These are phyloP conservation scores for Groenewaldozyma salmanticensis DNA, from an alignment of 805 yeast species.

Conservation along the genomic window DNA sequence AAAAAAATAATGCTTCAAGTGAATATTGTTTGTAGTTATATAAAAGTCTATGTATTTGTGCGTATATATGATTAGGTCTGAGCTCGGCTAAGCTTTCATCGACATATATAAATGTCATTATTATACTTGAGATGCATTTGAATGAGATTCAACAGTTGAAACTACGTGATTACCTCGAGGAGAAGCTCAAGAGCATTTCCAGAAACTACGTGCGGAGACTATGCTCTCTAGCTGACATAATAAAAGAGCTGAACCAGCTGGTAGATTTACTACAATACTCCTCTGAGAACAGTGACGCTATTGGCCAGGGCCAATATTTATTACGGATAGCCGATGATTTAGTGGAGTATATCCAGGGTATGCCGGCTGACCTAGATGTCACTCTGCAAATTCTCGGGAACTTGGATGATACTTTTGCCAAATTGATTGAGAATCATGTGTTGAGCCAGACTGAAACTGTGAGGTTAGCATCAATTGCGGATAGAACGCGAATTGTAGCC, in stretches of 20 bases:
- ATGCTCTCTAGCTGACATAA: slow-evolving; percentile 2
- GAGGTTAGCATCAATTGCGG: slow-evolving; percentile 43
- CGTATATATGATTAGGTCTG: too few species aligned
- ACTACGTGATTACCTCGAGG: slow-evolving; percentile 18
- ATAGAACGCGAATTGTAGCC: slow-evolving; percentile 39
- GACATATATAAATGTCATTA: too few species aligned
- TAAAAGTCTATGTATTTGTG: too few species aligned
- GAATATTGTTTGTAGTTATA: too few species aligned
- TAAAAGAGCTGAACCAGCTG: slow-evolving; percentile 37
- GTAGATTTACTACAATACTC: slow-evolving; percentile 57
- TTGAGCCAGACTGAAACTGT: slow-evolving; percentile 43
- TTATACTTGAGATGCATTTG: too few species aligned
- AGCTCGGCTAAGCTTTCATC: too few species aligned
- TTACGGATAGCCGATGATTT: slow-evolving; percentile 58
- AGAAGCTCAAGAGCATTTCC: slow-evolving; percentile 13
- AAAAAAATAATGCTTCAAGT: too few species aligned
- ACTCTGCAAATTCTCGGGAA: slow-evolving; percentile 31
- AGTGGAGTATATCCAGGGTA: slow-evolving; percentile 39
- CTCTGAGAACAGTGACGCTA: slow-evolving; percentile 26
- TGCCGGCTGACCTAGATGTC: slow-evolving; percentile 20
- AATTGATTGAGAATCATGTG: slow-evolving; percentile 27
- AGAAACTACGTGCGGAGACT: slow-evolving; percentile 19
- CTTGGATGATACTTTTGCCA: slow-evolving; percentile 34
- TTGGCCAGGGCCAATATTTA: slow-evolving; percentile 46
- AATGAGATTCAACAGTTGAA: slow-evolving; percentile 14